Evolutionary conservation across 345 rosid genomes (phyloP), one percentile per base, ranked within the genome.

Genomic region (Syzygium oleosum): DNA sequence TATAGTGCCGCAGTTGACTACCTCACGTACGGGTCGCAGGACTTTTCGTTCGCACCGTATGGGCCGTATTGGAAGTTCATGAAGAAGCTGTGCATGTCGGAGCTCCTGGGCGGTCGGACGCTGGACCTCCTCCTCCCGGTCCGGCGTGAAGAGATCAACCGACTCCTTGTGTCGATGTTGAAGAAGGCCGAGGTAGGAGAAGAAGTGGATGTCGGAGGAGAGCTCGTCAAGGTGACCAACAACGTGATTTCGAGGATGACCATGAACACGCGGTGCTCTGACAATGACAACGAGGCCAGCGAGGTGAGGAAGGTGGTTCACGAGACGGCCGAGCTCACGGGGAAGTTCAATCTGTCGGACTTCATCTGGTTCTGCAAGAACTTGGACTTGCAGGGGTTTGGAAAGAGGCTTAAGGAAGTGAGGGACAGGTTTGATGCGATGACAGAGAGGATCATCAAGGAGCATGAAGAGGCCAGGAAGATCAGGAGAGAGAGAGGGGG

Each of bases 21-120:
- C 90, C 94, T 92, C 46, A 92, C 95, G 3, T 93, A 94, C 79
- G 94, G 94, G 54, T 93, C 95, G 2, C 89, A 91, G 52, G 94
- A 90, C 89, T 93, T 94, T 89, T 55, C 91, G 14, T 94, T 93
- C 63, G 88, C 95, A 43, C 96, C 94, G 22, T 92, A 92, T 13
- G 95, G 94, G 56, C 88, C 93, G 19, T 92, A 93, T 77, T 94
- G 96, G 96, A 92, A 92, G 93, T 94, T 93, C 93, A 91, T 92
- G 94, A 94, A 93, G 92, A 93, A 94, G 85, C 87, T 93, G n/a
- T 91, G 92, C 87, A 89, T 91, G 93, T 63, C 91, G 14, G 90
- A 93, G 27, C 92, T 94, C 52, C 94, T 94, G 17, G 91, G 93
- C 14, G 91, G 92, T 43, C 88, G 86, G 63, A 91, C 85, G 11